Percentiles rank a stretch among this genome's conserved stretches.
phyloP scores from a whole-genome alignment of 257 asterid species.

The Ajuga chamaepitys region DNA sequence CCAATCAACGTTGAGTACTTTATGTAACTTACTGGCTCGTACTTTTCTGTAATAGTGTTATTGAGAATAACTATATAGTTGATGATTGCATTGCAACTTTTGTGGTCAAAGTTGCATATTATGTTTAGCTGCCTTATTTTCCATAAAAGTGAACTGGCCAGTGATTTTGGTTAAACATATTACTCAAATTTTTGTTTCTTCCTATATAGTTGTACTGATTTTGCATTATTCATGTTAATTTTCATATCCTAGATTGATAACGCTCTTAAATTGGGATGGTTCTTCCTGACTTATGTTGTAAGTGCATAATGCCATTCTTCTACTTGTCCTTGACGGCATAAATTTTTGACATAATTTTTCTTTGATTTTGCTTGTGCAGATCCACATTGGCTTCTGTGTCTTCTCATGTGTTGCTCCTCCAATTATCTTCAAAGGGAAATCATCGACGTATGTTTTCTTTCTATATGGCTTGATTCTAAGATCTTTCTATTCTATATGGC shows the following conservation, averaged over 20 bases:
- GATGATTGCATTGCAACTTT: neutral
- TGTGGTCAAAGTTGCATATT: neutral
- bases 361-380: constrained; percentile 27
- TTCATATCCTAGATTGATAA: constrained; percentile 66
- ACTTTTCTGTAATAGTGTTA: neutral
- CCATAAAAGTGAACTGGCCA: neutral
- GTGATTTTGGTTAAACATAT: too few relatives aligned
- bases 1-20: neutral
- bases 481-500: too few relatives aligned
- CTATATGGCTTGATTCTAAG: too few relatives aligned
- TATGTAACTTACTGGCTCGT: neutral
- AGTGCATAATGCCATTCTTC: constrained; percentile 6
- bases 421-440: constrained; percentile 68
- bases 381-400: constrained; percentile 72
- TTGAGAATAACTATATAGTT: neutral
- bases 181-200: neutral
- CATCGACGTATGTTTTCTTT: constrained; percentile 57
- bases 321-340: neutral
- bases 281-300: constrained; percentile 62
- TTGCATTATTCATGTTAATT: neutral
- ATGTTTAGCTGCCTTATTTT: neutral
- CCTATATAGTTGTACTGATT: neutral
- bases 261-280: constrained; percentile 80
- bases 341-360: constrained; percentile 12
- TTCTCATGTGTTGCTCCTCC: constrained; percentile 89